Evolutionary conservation across 805 yeast species (phyloP).

Genomic region (Yamadazyma nakazawae): DNA sequence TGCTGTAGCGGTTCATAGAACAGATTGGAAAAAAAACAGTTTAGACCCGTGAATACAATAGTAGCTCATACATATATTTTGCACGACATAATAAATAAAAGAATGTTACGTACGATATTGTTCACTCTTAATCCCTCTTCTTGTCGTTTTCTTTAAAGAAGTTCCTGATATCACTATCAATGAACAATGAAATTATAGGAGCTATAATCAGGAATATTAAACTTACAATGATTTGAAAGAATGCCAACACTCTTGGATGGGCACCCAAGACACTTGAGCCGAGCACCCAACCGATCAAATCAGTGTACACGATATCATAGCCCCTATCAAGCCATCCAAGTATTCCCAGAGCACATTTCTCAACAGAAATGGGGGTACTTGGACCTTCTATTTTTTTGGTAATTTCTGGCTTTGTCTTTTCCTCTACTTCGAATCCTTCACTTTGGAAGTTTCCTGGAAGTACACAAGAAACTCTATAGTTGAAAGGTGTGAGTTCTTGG

Average conservation of each 20-base stretch:
- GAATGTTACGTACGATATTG: neutral
- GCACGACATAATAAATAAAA: no score
- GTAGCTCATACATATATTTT: no score
- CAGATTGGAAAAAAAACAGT: no score
- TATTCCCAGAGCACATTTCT: constrained; percentile 61
- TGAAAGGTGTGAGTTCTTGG: constrained; percentile 72
- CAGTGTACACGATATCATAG: constrained; percentile 73
- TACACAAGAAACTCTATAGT: constrained; percentile 67
- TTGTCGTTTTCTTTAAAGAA: constrained; percentile 39
- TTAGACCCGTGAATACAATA: no score
- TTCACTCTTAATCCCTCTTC: constrained; percentile 3
- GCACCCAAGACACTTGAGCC: constrained; percentile 65
- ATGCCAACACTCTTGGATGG: constrained; percentile 60
- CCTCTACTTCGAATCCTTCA: constrained; percentile 83
- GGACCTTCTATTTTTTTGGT: constrained; percentile 85
- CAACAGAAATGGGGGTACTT: constrained; percentile 64
- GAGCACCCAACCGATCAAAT: constrained; percentile 79
- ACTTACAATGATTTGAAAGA: constrained; percentile 40
- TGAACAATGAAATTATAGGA: constrained; percentile 53
- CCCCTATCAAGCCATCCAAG: constrained; percentile 58
- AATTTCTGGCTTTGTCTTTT: constrained; percentile 79
- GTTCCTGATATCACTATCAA: constrained; percentile 49
- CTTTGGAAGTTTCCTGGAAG: constrained; percentile 88
- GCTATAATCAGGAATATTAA: constrained; percentile 40
- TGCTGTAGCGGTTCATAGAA: no score